Conservation (phyloP, 169 alveolate species). For the Plasmodium fragile region DNA sequence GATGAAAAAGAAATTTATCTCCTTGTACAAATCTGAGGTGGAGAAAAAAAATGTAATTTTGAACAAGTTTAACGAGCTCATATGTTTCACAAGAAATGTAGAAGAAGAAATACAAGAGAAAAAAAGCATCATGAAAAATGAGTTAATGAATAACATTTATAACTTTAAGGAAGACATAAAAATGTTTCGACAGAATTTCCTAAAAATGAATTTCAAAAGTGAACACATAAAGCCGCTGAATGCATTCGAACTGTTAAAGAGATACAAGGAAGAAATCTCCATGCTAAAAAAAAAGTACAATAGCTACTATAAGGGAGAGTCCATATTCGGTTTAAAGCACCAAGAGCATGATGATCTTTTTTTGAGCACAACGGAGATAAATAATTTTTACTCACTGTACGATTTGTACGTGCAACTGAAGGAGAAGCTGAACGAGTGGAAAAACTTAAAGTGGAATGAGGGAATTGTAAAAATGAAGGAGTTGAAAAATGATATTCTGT, state of each 20-base stretch:
- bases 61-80: conserved; percentile 41
- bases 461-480: conserved; percentile 95
- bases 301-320: conserved; percentile 93
- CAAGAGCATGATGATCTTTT: conserved; percentile 95
- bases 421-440: conserved; percentile 84
- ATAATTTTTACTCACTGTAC: conserved; percentile 93
- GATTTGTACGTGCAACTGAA: conserved; percentile 88
- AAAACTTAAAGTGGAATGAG: conserved; percentile 94
- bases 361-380: conserved; percentile 94
- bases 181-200: conserved; percentile 54
- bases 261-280: conserved; percentile 80
- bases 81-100: conserved; percentile 32
- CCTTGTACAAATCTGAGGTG: conserved; percentile 43
- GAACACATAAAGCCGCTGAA: conserved; percentile 31
- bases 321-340: conserved; percentile 95
- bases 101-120: conserved; percentile 77
- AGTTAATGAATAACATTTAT: conserved; percentile 41
- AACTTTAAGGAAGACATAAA: conserved; percentile 37
- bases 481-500: conserved; percentile 92
- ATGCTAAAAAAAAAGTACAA: conserved; percentile 89
- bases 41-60: conserved; percentile 57
- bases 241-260: conserved; percentile 79
- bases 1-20: conserved; percentile 57
- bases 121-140: conserved; percentile 48
- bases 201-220: conserved; percentile 69